A percentile compares a stretch with the other conserved stretches of the same genome.
phyloP scores from a whole-genome alignment of 129 eudicot genomes.

The Silybum marianum region DNA sequence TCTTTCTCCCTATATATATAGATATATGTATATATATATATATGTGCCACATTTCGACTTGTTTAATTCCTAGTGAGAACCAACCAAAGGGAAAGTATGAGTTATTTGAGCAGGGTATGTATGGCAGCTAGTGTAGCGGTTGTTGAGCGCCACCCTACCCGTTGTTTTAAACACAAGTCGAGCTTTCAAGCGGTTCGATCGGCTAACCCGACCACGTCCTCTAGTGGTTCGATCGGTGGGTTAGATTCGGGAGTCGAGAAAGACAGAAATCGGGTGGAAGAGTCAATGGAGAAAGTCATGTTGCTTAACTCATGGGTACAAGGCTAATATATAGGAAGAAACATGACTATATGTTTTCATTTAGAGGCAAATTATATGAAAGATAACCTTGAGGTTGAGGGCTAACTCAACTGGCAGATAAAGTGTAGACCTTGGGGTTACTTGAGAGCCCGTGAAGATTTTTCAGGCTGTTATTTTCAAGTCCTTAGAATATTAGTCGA shows the following conservation, averaged over 20 bases:
- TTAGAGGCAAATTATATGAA: not conserved
- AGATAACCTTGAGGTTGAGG: not conserved
- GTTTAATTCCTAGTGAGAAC: not conserved
- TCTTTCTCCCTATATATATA: not conserved
- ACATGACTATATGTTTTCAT: not conserved
- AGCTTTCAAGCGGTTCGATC: not conserved
- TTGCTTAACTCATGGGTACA: slow-evolving; percentile 32
- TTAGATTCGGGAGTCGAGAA: not conserved
- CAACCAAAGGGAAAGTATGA: slow-evolving; percentile 8
- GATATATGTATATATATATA: too few relatives aligned
- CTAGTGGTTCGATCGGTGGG: not conserved
- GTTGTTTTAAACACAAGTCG: not conserved
- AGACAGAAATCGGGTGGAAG: slow-evolving; percentile 4
- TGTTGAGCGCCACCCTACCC: slow-evolving; percentile 5
- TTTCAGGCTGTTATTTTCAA: not conserved
- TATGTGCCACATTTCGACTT: not conserved
- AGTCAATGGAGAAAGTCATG: slow-evolving; percentile 32
- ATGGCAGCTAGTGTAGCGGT: slow-evolving; percentile 29
- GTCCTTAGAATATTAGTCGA: too few relatives aligned
- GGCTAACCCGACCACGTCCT: not conserved
- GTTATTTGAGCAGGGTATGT: slow-evolving; percentile 23
- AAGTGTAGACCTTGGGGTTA: not conserved
- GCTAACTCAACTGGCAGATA: not conserved
- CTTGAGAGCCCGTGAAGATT: not conserved
- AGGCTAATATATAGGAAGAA: slow-evolving; percentile 13